Evolutionary conservation across 306 rosid genomes (phyloP).

Genomic region (Cucumis hystrix): DNA sequence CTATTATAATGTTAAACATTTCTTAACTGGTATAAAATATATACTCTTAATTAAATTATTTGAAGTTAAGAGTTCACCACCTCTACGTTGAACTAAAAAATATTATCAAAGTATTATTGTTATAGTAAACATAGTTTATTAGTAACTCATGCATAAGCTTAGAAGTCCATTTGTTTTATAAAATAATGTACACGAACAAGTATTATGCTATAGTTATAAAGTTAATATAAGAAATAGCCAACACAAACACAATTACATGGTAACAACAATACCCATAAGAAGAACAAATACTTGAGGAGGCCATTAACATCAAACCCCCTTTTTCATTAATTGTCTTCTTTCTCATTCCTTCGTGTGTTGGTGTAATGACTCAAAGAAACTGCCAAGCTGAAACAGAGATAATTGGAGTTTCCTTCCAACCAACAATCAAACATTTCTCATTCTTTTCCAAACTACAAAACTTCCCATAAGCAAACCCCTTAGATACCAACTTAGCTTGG

Average conservation of each 20-base stretch:
- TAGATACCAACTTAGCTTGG: conserved; percentile 44
- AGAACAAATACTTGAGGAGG: not conserved
- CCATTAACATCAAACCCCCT: not conserved
- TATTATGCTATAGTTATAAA: not conserved
- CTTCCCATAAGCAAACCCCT: conserved; percentile 24
- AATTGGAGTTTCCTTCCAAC: conserved; percentile 76
- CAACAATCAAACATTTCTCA: conserved; percentile 29
- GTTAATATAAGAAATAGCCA: not conserved
- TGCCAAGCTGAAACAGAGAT: conserved; percentile 66
- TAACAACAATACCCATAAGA: not conserved
- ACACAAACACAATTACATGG: not conserved
- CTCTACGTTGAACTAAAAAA: no score
- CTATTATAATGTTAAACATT: no score
- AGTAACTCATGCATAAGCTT: no score
- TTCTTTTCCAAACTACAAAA: conserved; percentile 33
- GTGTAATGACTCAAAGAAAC: conserved; percentile 23
- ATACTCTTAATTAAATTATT: no score
- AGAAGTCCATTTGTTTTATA: no score
- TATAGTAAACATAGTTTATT: no score
- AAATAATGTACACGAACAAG: not conserved
- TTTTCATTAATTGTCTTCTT: not conserved
- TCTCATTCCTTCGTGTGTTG: not conserved
- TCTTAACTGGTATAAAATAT: no score
- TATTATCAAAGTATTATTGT: no score
- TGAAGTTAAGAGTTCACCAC: no score